phyloP scores from a whole-genome alignment of 2,329 filamentous ascomycete genomes.

The Epichloe glyceriae region DNA sequence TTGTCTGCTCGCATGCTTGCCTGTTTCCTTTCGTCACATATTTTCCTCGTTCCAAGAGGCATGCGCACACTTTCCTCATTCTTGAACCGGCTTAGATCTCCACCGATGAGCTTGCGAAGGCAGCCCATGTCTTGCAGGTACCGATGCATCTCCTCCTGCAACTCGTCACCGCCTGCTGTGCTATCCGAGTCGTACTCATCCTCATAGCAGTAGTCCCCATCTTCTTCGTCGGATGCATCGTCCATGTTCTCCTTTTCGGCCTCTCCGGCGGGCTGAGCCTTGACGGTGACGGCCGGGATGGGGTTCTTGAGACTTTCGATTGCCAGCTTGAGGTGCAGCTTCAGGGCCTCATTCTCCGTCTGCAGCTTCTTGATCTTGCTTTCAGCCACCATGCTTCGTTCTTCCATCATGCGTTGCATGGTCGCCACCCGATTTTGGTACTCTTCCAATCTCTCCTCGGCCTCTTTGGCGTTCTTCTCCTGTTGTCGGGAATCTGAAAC shows the following conservation, averaged over 20 bases:
- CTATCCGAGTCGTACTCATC: constrained; percentile 37
- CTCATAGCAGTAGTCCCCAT: constrained; percentile 49
- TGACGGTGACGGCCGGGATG: constrained; percentile 49
- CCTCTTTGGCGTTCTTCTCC: constrained; percentile 64
- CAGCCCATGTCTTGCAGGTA: constrained; percentile 78
- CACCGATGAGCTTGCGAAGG: constrained; percentile 45
- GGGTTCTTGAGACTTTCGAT: constrained; percentile 82
- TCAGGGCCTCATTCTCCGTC: constrained; percentile 80
- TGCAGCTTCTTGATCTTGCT: constrained; percentile 85
- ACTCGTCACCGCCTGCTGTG: constrained; percentile 40
- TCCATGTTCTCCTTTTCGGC: constrained; percentile 18
- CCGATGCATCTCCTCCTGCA: constrained; percentile 76
- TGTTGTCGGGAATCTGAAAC: constrained; percentile 51
- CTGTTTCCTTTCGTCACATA: constrained; percentile 11
- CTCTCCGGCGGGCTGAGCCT: constrained; percentile 13
- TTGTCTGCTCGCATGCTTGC: not conserved
- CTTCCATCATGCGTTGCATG: constrained; percentile 95
- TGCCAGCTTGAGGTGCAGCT: constrained; percentile 77
- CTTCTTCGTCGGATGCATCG: constrained; percentile 24
- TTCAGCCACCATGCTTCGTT: constrained; percentile 77
- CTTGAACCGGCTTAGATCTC: constrained; percentile 57
- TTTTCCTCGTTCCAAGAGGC: constrained; percentile 35
- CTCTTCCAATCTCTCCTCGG: constrained; percentile 79
- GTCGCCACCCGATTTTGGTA: constrained; percentile 82
- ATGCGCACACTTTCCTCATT: constrained; percentile 47